phyloP scores from a whole-genome alignment of 495 filamentous ascomycete genomes.

The Thermothielavioides terrestris region DNA sequence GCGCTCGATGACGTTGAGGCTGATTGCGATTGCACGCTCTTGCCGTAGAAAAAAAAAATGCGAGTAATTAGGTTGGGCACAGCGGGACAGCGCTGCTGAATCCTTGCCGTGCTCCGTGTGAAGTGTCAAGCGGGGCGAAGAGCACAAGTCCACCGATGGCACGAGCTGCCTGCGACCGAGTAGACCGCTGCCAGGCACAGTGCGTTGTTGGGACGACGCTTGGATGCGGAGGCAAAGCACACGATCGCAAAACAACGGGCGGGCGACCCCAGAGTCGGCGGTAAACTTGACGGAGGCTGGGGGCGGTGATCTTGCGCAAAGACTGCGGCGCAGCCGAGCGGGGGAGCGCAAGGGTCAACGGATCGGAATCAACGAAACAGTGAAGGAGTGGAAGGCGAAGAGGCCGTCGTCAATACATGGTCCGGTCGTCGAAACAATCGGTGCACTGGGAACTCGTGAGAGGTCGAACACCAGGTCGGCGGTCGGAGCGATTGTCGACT shows the following conservation, averaged over 20 bases:
- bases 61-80: constrained; percentile 1
- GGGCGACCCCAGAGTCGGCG: neutral
- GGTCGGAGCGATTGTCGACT: neutral
- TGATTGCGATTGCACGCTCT: too few relatives aligned
- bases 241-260: neutral
- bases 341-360: neutral
- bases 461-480: neutral
- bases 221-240: neutral
- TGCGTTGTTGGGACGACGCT: neutral
- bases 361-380: constrained; percentile 4
- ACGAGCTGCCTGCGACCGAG: neutral
- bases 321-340: constrained; percentile 16
- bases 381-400: constrained; percentile 1
- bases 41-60: neutral
- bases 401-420: constrained; percentile 13
- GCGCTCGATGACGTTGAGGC: too few relatives aligned
- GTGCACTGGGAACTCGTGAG: neutral
- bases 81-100: constrained; percentile 31
- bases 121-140: neutral
- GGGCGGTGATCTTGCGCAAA: constrained; percentile 3
- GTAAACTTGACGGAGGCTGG: constrained; percentile 9
- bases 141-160: neutral
- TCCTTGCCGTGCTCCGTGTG: constrained; percentile 13
- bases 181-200: neutral
- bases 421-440: neutral